Evolutionary conservation across 768 basidiomycete species (phyloP).

Genomic region (Leucosporidium yakuticum): DNA sequence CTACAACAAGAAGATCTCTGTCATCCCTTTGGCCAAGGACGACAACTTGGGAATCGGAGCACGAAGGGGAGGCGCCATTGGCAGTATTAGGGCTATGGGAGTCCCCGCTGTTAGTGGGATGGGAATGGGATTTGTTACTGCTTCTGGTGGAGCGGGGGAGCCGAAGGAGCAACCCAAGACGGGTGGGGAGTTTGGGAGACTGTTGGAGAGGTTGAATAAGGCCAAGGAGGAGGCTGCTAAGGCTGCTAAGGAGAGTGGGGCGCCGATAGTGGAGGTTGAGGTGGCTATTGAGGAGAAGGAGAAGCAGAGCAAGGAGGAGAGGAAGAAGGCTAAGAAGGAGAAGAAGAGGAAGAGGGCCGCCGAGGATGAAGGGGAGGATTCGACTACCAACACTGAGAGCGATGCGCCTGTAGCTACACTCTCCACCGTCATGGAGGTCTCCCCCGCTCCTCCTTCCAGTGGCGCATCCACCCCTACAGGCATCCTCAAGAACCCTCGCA

Average conservation of each 20-base stretch:
- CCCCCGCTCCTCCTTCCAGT: slow-evolving; percentile 2
- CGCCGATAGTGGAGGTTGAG: slow-evolving; percentile 7
- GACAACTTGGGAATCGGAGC: slow-evolving; percentile 37
- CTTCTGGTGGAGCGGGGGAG: slow-evolving; percentile 13
- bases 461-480: background rate
- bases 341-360: slow-evolving; percentile 25
- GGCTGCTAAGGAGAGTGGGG: slow-evolving; percentile 29
- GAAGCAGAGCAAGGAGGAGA: slow-evolving; percentile 18
- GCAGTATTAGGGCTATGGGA: slow-evolving; percentile 24
- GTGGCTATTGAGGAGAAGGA: slow-evolving; percentile 14
- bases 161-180: slow-evolving; percentile 12
- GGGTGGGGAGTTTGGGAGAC: slow-evolving; percentile 36
- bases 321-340: slow-evolving; percentile 8
- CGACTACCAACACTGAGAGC: background rate
- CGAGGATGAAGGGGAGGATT: background rate
- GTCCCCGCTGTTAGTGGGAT: slow-evolving; percentile 2
- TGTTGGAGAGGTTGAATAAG: slow-evolving; percentile 34
- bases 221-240: slow-evolving; percentile 28
- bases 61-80: slow-evolving; percentile 28
- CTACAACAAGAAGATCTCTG: slow-evolving; percentile 29
- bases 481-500: slow-evolving; percentile 34
- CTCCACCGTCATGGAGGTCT: slow-evolving; percentile 3
- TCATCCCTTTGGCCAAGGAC: slow-evolving; percentile 37
- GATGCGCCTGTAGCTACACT: background rate
- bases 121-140: slow-evolving; percentile 29